A percentile compares a stretch with the other conserved stretches of the same genome.
Conservation (phyloP, 2,329 filamentous ascomycete species). For the Pseudogymnoascus sp. region DNA sequence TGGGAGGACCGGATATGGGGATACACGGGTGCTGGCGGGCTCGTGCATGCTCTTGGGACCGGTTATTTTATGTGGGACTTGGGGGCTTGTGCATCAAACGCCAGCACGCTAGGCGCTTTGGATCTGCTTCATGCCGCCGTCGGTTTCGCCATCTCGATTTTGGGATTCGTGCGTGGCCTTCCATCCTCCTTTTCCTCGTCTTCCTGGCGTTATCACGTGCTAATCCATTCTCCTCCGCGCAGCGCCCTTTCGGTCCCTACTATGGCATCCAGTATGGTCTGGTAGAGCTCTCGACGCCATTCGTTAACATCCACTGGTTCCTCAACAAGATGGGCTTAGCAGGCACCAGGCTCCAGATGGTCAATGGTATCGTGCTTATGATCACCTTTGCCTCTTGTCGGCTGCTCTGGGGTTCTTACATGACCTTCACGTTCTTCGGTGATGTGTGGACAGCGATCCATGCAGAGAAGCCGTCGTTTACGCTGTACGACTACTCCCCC, state of each 20-base stretch:
- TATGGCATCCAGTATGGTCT: constrained; percentile 73
- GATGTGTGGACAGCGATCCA: constrained; percentile 48
- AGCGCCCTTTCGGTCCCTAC: constrained; percentile 77
- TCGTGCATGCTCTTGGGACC: constrained; percentile 65
- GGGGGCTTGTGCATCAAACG: constrained; percentile 52
- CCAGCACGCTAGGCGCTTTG: constrained; percentile 69
- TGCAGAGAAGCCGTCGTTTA: constrained; percentile 33
- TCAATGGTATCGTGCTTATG: constrained; percentile 66
- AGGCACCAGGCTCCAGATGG: constrained; percentile 62
- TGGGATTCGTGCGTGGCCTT: constrained; percentile 62
- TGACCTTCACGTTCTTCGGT: constrained; percentile 56
- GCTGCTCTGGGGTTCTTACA: constrained; percentile 68
- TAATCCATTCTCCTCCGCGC: constrained; percentile 12
- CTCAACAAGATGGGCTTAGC: constrained; percentile 76
- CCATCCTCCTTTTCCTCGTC: neutral
- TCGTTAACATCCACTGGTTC: constrained; percentile 85
- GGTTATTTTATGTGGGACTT: constrained; percentile 81
- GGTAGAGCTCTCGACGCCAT: constrained; percentile 75
- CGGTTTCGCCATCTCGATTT: constrained; percentile 50
- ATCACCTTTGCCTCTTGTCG: constrained; percentile 66
- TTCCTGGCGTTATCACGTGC: neutral
- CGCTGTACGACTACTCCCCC: constrained; percentile 38
- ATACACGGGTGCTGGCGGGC: constrained; percentile 61
- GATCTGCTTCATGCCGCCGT: constrained; percentile 54
- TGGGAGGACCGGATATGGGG: constrained; percentile 64